These are phyloP conservation scores for Corylus heterophylla DNA, from an alignment of 306 rosid species.

Conservation along the genomic window DNA sequence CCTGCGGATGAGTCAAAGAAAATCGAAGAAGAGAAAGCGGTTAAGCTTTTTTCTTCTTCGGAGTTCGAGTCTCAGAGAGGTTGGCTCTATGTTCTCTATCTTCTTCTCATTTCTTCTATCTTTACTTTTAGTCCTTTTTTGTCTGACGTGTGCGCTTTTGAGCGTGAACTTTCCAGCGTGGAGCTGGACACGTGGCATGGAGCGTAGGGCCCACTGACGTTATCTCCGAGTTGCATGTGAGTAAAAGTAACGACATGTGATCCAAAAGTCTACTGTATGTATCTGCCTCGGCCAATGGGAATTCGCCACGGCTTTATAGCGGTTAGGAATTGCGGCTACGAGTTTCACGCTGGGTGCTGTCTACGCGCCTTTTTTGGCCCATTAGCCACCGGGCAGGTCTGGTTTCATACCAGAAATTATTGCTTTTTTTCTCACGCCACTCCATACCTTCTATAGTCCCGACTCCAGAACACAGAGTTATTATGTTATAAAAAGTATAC, in stretches of 20 bases:
- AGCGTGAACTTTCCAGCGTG: constrained; percentile 79
- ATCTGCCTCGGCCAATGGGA: constrained; percentile 35
- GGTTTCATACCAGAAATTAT: too few species aligned
- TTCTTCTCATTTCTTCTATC: not conserved
- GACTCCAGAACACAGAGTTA: too few species aligned
- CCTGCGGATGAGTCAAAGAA: constrained; percentile 13
- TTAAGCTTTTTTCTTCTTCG: not conserved
- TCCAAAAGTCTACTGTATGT: constrained; percentile 36
- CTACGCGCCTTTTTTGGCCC: not conserved
- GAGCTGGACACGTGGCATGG: constrained; percentile 46
- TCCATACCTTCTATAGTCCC: too few species aligned
- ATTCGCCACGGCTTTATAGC: not conserved
- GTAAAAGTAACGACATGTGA: constrained; percentile 30
- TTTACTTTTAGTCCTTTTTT: constrained; percentile 14
- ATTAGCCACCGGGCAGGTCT: too few species aligned
- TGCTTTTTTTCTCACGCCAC: too few species aligned
- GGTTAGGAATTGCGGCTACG: not conserved
- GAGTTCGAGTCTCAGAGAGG: not conserved
- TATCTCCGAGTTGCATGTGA: constrained; percentile 40
- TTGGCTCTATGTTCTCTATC: constrained; percentile 17
- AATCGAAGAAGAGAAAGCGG: constrained; percentile 25
- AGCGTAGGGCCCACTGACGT: constrained; percentile 51
- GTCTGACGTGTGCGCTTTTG: constrained; percentile 57
- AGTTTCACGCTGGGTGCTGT: not conserved
- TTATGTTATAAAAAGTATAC: too few species aligned